Evolutionary conservation across 1,284 basidiomycete species (phyloP).

Genomic region (Gomphus bonarii): DNA sequence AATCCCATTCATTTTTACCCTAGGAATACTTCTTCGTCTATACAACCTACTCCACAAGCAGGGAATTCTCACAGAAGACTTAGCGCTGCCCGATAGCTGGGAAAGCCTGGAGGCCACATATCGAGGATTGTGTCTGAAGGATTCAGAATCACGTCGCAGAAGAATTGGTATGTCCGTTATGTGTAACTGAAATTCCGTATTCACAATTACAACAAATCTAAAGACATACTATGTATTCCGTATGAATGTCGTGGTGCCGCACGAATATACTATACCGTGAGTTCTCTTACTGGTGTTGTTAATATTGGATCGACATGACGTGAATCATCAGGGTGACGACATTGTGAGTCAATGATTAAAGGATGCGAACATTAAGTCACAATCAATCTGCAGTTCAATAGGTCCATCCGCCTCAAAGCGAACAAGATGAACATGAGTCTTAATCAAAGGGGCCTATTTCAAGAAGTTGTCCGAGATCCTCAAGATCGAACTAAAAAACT

Average conservation of each 20-base stretch:
- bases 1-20: neutral
- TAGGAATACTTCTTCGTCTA: conserved; percentile 35
- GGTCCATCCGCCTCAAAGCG: conserved; percentile 78
- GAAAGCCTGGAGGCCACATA: conserved; percentile 65
- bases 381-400: conserved; percentile 60
- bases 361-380: neutral
- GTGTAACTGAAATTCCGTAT: neutral
- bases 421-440: conserved; percentile 73
- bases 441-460: conserved; percentile 76
- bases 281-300: conserved; percentile 17
- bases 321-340: conserved; percentile 57
- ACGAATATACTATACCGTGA: conserved; percentile 79
- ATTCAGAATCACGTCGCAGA: conserved; percentile 34
- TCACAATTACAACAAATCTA: neutral
- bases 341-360: conserved; percentile 40
- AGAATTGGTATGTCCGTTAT: conserved; percentile 51
- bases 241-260: conserved; percentile 74
- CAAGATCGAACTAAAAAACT: conserved; percentile 48
- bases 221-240: conserved; percentile 67
- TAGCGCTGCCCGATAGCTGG: conserved; percentile 60
- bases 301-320: conserved; percentile 18
- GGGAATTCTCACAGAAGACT: conserved; percentile 66
- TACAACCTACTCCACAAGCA: conserved; percentile 39
- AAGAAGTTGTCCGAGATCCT: conserved; percentile 62
- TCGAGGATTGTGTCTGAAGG: conserved; percentile 60